Percentiles rank a stretch among this genome's conserved stretches.
Evolutionary conservation across 106 monocot species (phyloP).

Genomic region (Dendrobium chrysotoxum): DNA sequence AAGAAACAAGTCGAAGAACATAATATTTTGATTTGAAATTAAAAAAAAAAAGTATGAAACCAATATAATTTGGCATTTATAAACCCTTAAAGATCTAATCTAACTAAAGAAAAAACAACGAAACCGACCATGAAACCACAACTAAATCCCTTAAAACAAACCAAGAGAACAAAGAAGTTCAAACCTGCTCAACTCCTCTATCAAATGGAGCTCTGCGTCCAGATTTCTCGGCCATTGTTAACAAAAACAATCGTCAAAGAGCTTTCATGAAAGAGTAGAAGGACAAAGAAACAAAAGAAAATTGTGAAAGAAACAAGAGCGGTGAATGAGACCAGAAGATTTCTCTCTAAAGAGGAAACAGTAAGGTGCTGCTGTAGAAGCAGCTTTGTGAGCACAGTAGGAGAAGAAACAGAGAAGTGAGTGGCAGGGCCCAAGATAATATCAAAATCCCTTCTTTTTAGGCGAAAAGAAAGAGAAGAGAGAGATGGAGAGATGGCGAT

Average conservation of each 20-base stretch:
- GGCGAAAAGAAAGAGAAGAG: background rate
- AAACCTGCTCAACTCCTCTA: slow-evolving; percentile 53
- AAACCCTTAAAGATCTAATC: too few relatives aligned
- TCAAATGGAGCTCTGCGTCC: slow-evolving; percentile 33
- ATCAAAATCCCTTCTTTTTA: slow-evolving; percentile 8
- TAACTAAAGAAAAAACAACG: too few relatives aligned
- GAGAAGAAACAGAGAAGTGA: slow-evolving; percentile 3
- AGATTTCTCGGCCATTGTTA: slow-evolving; percentile 30
- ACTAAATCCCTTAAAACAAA: background rate
- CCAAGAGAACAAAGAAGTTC: background rate
- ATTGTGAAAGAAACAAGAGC: slow-evolving; percentile 1
- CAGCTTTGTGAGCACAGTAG: slow-evolving; percentile 1
- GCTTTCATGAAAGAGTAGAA: slow-evolving; percentile 3
- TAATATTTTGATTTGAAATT: too few relatives aligned
- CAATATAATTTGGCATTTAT: too few relatives aligned
- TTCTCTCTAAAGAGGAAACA: slow-evolving; percentile 14
- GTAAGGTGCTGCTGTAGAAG: background rate
- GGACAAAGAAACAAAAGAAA: slow-evolving; percentile 12
- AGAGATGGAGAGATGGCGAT: slow-evolving; percentile 2
- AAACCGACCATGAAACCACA: background rate
- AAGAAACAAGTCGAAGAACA: background rate
- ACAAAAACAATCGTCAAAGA: background rate
- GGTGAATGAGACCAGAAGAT: background rate
- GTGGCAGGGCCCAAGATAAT: slow-evolving; percentile 4
- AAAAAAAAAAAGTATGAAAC: too few relatives aligned